These are phyloP conservation scores for Russula ochroleuca DNA, from an alignment of 768 basidiomycete species.

Conservation along the genomic window DNA sequence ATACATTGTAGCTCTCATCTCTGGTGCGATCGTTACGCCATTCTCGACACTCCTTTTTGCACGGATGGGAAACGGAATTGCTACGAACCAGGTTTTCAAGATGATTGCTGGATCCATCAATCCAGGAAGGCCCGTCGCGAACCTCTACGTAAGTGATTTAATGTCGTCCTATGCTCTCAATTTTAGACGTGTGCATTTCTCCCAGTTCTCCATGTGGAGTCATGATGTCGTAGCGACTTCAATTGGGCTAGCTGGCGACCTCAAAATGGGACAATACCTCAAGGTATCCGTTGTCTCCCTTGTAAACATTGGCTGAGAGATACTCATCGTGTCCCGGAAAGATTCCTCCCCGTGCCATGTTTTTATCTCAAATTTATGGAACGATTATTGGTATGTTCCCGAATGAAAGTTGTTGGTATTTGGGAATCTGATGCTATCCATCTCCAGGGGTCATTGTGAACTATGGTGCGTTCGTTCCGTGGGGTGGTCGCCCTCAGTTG, in stretches of 20 bases:
- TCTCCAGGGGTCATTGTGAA: constrained; percentile 35
- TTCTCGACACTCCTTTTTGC: constrained; percentile 55
- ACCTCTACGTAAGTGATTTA: constrained; percentile 49
- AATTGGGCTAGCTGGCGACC: constrained; percentile 48
- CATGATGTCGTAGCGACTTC: constrained; percentile 56
- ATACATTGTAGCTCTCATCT: constrained; percentile 51
- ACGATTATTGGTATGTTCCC: constrained; percentile 46
- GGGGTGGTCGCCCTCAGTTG: constrained; percentile 13
- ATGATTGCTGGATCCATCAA: constrained; percentile 59
- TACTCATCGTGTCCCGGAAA: constrained; percentile 36
- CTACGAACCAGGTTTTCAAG: constrained; percentile 59
- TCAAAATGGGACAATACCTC: constrained; percentile 54
- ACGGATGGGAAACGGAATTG: constrained; percentile 58
- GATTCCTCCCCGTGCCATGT: constrained; percentile 63
- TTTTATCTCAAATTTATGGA: constrained; percentile 62
- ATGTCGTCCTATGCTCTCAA: background rate
- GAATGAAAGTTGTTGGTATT: background rate
- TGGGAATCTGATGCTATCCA: background rate
- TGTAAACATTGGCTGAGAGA: background rate
- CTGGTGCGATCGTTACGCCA: constrained; percentile 45
- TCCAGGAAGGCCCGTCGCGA: constrained; percentile 62
- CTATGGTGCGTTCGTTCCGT: constrained; percentile 33
- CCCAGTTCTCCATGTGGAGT: constrained; percentile 64
- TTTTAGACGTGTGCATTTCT: background rate
- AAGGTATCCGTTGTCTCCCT: constrained; percentile 12